phyloP scores from a whole-genome alignment of 2,329 filamentous ascomycete genomes.

The Fusarium transvaalense region DNA sequence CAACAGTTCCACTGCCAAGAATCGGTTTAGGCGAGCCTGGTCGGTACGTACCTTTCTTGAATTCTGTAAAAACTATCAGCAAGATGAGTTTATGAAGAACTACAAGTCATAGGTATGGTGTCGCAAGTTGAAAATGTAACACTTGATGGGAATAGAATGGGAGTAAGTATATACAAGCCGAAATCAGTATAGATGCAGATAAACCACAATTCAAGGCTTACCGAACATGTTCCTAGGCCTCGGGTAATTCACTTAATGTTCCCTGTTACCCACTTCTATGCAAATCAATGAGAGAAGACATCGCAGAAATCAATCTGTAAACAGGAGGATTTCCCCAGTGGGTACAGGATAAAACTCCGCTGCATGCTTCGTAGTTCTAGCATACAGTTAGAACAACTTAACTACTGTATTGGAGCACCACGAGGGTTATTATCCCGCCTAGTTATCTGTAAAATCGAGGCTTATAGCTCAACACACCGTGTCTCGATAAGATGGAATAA shows the following conservation, averaged over 20 bases:
- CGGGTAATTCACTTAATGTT: not conserved
- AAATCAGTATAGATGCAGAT: not conserved
- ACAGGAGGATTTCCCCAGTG: not conserved
- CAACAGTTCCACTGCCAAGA: conserved; percentile 8
- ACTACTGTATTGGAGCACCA: too few species aligned
- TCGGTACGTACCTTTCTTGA: not conserved
- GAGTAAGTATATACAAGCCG: not conserved
- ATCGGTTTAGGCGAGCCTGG: fast-evolving
- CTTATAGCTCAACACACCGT: not conserved
- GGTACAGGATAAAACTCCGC: not conserved
- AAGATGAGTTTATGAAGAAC: too few species aligned
- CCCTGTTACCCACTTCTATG: not conserved
- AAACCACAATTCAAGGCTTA: not conserved
- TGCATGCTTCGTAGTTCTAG: not conserved
- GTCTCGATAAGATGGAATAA: too few species aligned
- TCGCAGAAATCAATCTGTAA: not conserved
- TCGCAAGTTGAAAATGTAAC: fast-evolving
- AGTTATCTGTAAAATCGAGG: not conserved
- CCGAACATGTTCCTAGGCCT: not conserved
- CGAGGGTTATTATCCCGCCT: too few species aligned
- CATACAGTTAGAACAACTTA: too few species aligned
- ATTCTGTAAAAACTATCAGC: not conserved
- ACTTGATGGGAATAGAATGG: not conserved
- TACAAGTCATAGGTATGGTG: fast-evolving
- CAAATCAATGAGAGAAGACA: not conserved